Conservation (phyloP, 2,329 filamentous ascomycete species). For the Dryadomyces sulphureus region DNA sequence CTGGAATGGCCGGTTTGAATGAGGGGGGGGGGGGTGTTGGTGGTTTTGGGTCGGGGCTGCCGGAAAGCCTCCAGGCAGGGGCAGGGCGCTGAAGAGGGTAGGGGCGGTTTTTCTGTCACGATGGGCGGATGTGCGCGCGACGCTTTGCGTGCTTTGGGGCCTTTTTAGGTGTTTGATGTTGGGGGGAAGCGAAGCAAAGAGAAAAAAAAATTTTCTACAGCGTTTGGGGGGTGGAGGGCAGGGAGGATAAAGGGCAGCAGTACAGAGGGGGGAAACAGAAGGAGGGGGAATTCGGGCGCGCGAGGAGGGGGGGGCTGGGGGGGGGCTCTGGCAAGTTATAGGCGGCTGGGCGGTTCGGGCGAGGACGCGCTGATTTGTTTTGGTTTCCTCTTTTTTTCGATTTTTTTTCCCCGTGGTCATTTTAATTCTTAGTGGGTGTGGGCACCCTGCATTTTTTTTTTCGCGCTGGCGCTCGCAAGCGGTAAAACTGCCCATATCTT, state of each 20-base stretch:
- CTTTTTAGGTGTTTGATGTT: conserved; percentile 5
- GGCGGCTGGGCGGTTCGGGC: conserved; percentile 11
- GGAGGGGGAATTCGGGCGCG: conserved; percentile 2
- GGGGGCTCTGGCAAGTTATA: conserved; percentile 12
- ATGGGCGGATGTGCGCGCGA: neutral
- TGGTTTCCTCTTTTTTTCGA: conserved; percentile 2
- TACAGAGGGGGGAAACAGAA: conserved; percentile 1
- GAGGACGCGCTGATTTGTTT: conserved; percentile 13
- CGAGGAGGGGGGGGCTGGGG: conserved; percentile 10
- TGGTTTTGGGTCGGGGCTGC: neutral
- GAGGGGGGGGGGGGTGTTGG: neutral
- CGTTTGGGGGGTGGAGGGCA: neutral
- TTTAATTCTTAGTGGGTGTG: conserved; percentile 3
- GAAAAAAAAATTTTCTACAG: neutral
- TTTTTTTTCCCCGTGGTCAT: conserved; percentile 1
- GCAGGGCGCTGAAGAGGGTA: neutral
- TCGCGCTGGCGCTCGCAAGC: neutral
- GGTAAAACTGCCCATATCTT: neutral
- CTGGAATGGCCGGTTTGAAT: neutral
- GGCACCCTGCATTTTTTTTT: conserved; percentile 1
- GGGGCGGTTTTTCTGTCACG: conserved; percentile 2
- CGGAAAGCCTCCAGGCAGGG: neutral
- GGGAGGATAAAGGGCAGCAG: neutral
- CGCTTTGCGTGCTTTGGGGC: neutral
- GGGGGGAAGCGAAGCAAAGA: neutral